Base-by-base conservation (phyloP, 495 filamentous ascomycete species). In the Hamigera avellanea region DNA sequence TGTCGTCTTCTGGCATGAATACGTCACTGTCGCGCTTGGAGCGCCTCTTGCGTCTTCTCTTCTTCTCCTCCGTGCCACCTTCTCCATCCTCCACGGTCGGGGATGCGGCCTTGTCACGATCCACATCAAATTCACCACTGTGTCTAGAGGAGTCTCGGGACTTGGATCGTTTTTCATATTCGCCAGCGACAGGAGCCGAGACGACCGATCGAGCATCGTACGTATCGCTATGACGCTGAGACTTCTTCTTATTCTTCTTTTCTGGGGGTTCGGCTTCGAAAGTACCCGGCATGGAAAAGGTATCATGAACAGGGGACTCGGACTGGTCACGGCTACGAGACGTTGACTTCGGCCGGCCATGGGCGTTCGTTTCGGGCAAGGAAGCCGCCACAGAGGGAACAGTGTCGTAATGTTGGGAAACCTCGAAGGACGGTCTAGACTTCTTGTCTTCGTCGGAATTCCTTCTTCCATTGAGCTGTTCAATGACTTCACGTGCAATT, bases 241-340 rank as follows among this genome's bases (percentile, higher is more conserved):
- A 15, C 28, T 30, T 15, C 8, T n/a, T 23, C 27, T 44, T 40
- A n/a, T 28, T 16, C 32, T 41, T 43, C 6, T 36, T 18, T 19
- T 26, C 13, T 42, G 43, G 21, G 15, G 51, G 49, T 16, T 38
- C 53, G 3, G 43, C 40, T 7, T 60, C 55, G 33, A 69, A 69
- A 10, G 50, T 57, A 36, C 61, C 66, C 13, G 64, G 64, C 62
- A 66, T 63, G 14, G 50, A 52, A 35, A 56, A 51, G 14, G 44
- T 46, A 38, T 58, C 52, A 6, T 37, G 21, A 29, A 6, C n/a
- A 23, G 19, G 19, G 8, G 17, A 26, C 15, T 16, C 14, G 31
- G 14, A 23, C 9, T 23, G 21, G 21, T 23, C 21, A 23, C 21
- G 21, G 28, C 28, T 30, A 15, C 10, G 28, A 13, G 28, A 30